Conservation (phyloP, 371 early-diverging fungal genomes). For the Apophysomyces ossiformis region DNA sequence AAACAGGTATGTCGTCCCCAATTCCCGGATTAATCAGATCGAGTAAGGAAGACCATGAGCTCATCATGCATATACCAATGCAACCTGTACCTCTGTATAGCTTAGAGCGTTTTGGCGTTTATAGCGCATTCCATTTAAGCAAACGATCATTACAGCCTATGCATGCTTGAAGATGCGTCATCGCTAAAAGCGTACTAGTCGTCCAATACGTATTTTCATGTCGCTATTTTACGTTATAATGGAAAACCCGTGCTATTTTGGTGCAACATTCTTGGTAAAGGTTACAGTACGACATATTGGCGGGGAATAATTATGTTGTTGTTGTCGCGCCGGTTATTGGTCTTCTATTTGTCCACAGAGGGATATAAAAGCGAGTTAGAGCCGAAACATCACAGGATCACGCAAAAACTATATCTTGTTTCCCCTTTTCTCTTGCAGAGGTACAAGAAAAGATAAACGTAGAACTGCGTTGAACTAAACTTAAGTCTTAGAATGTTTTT, state of each 20-base stretch:
- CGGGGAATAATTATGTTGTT: slow-evolving; percentile 7
- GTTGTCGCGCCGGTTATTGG: neutral
- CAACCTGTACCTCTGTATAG: neutral
- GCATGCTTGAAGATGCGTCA: no score
- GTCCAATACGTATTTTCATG: no score
- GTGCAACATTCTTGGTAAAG: slow-evolving; percentile 1
- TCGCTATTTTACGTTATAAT: no score
- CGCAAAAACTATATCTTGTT: neutral
- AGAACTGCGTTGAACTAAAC: no score
- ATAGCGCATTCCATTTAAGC: no score
- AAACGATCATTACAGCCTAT: no score
- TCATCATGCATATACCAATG: neutral
- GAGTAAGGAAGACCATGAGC: neutral
- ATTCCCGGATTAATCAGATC: slow-evolving; percentile 1
- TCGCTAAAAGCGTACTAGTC: no score
- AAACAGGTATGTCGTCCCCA: neutral
- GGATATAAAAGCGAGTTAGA: neutral
- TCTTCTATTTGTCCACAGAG: slow-evolving; percentile 2
- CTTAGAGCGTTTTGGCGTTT: neutral
- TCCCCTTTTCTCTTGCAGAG: no score
- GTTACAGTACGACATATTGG: slow-evolving; percentile 10
- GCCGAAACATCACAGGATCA: neutral
- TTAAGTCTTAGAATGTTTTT: neutral
- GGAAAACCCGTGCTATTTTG: slow-evolving; percentile 1
- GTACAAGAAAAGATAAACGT: no score